phyloP scores from a whole-genome alignment of 192 early-diverging fungal species.

The Coemansia sp. region DNA sequence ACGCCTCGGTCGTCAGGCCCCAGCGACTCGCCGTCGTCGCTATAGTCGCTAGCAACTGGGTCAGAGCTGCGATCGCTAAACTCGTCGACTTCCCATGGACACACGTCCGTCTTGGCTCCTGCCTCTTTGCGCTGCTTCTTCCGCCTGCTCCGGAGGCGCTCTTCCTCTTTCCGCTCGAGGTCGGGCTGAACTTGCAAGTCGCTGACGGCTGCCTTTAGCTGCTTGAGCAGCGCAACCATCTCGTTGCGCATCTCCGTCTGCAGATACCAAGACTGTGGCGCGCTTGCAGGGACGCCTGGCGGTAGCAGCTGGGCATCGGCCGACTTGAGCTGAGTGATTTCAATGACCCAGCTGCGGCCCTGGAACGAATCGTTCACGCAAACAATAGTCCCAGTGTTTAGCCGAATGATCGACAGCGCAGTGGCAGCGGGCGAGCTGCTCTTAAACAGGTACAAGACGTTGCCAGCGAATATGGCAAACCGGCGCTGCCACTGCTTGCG shows the following conservation, averaged over 20 bases:
- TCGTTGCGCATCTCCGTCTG: conserved; percentile 47
- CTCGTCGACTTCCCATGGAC: conserved; percentile 52
- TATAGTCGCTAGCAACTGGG: conserved; percentile 10
- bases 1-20: conserved; percentile 1
- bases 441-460: conserved; percentile 48
- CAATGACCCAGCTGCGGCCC: conserved; percentile 48
- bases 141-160: conserved; percentile 40
- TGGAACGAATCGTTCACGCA: conserved; percentile 52
- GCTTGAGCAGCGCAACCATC: conserved; percentile 50
- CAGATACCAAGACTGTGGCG: conserved; percentile 44
- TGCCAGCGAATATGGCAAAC: conserved; percentile 48
- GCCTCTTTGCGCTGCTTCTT: conserved; percentile 40
- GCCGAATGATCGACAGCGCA: conserved; percentile 26
- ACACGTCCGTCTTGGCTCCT: conserved; percentile 37
- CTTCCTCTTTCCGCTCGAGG: conserved; percentile 38
- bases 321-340: conserved; percentile 26
- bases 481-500: conserved; percentile 52
- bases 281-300: not conserved
- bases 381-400: conserved; percentile 31
- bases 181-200: conserved; percentile 51
- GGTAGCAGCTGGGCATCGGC: not conserved
- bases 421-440: conserved; percentile 45
- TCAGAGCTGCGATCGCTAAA: conserved; percentile 34
- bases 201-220: conserved; percentile 39
- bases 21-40: not conserved